Evolutionary conservation across 768 basidiomycete genomes (phyloP).

Genomic region (Suillus lakei): DNA sequence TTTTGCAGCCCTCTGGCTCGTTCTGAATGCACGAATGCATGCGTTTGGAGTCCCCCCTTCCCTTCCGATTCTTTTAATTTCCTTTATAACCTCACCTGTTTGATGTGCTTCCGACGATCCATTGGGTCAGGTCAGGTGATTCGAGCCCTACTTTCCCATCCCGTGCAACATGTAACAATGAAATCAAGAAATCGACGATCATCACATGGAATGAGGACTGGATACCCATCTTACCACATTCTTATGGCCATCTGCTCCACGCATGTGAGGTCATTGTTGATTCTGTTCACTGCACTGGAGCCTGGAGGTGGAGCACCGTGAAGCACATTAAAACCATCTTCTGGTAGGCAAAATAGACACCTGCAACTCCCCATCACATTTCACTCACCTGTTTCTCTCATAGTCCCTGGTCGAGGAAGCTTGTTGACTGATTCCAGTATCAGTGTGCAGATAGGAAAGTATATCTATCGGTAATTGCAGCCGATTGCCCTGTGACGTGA

Average conservation of each 20-base stretch:
- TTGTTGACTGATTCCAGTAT: neutral
- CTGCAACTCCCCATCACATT: neutral
- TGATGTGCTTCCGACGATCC: too few relatives aligned
- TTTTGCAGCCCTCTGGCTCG: too few relatives aligned
- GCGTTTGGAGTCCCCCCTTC: too few relatives aligned
- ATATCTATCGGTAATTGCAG: slow-evolving; percentile 7
- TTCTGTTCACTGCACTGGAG: neutral
- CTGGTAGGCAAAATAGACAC: neutral
- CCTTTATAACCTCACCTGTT: too few relatives aligned
- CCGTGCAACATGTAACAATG: too few relatives aligned
- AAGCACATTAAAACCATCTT: neutral
- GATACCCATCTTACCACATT: too few relatives aligned
- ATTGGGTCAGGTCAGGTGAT: too few relatives aligned
- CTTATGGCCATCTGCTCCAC: neutral
- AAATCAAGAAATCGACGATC: neutral
- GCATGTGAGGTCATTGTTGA: neutral
- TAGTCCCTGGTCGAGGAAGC: neutral
- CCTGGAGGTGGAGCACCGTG: neutral
- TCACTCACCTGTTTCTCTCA: neutral
- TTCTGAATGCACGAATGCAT: too few relatives aligned
- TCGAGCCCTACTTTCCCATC: too few relatives aligned
- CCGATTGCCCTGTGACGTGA: slow-evolving; percentile 12
- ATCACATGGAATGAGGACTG: neutral
- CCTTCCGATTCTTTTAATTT: too few relatives aligned
- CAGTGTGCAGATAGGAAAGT: neutral